Percentiles rank a stretch among this genome's conserved stretches.
These are phyloP conservation scores for Aspergillus caelatus DNA, from an alignment of 2,329 filamentous ascomycete genomes.

Conservation along the genomic window DNA sequence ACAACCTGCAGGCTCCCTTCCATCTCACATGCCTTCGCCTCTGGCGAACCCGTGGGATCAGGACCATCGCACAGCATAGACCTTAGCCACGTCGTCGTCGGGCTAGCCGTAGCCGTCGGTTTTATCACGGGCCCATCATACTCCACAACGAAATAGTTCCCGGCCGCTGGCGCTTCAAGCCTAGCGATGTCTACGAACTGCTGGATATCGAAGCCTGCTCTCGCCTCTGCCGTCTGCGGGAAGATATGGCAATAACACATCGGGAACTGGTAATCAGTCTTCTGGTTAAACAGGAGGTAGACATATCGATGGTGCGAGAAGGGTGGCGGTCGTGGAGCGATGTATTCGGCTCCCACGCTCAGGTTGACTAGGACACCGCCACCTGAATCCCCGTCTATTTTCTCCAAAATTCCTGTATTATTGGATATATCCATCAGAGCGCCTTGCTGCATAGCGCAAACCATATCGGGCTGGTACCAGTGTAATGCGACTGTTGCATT, in stretches of 20 bases:
- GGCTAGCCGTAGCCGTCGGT: slow-evolving; percentile 9
- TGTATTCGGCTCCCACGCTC: slow-evolving; percentile 25
- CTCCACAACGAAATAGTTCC: slow-evolving; percentile 44
- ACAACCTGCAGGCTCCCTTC: slow-evolving; percentile 6
- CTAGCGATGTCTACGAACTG: slow-evolving; percentile 37
- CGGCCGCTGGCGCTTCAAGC: slow-evolving; percentile 35
- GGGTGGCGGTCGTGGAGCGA: slow-evolving; percentile 32
- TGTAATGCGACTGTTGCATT: slow-evolving; percentile 27
- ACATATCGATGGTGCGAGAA: slow-evolving; percentile 35
- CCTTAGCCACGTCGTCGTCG: slow-evolving; percentile 25
- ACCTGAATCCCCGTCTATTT: not conserved
- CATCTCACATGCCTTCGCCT: slow-evolving; percentile 14
- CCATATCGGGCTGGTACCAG: slow-evolving; percentile 31
- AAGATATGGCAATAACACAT: slow-evolving; percentile 34
- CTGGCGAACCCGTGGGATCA: slow-evolving; percentile 3
- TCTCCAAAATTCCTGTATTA: not conserved
- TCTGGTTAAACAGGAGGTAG: slow-evolving; percentile 33
- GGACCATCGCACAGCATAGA: slow-evolving; percentile 17
- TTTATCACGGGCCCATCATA: slow-evolving; percentile 24
- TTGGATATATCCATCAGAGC: not conserved
- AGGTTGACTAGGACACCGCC: slow-evolving; percentile 1
- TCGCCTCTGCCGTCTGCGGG: slow-evolving; percentile 26
- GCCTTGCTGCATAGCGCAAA: not conserved
- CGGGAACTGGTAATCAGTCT: slow-evolving; percentile 30
- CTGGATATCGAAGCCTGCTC: slow-evolving; percentile 37